Conservation (phyloP, 805 yeast genomes). For the Cyberlindnera maclurae region DNA sequence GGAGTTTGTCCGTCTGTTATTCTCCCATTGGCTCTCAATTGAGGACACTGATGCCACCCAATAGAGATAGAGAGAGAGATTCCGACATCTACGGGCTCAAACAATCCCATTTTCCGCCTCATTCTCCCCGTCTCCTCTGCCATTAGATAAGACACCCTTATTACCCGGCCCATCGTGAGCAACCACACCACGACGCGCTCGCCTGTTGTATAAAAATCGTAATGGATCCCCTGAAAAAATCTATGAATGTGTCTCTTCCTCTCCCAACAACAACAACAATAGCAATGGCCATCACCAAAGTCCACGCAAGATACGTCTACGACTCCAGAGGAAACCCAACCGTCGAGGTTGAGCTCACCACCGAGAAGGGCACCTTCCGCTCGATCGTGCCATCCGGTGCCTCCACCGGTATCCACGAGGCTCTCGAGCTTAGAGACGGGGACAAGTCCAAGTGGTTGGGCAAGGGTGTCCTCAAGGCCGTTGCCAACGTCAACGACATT, state of each 20-base stretch:
- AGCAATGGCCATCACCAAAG: constrained; percentile 77
- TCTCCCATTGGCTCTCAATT: background rate
- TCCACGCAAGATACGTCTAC: constrained; percentile 94
- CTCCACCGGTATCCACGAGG: constrained; percentile 98
- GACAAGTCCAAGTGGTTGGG: constrained; percentile 98
- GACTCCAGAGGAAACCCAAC: constrained; percentile 99
- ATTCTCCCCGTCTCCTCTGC: background rate
- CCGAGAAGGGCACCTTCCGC: constrained; percentile 91
- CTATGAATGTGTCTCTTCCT: no score
- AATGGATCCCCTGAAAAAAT: background rate
- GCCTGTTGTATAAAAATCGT: background rate
- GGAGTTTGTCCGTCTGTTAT: background rate
- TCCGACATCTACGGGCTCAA: background rate
- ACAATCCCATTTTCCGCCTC: background rate
- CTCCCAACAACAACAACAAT: background rate
- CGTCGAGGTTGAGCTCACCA: constrained; percentile 94
- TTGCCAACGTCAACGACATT: constrained; percentile 87
- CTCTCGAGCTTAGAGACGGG: constrained; percentile 96
- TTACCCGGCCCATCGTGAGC: background rate
- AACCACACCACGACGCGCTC: background rate
- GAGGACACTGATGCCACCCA: background rate
- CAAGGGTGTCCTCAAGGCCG: constrained; percentile 97
- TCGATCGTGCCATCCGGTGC: constrained; percentile 99
- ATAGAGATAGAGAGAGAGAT: no score
- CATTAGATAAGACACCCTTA: background rate